Percentiles rank a stretch among this genome's conserved stretches.
These are phyloP conservation scores for Lithospermum erythrorhizon DNA, from an alignment of 257 asterid genomes.

Conservation along the genomic window DNA sequence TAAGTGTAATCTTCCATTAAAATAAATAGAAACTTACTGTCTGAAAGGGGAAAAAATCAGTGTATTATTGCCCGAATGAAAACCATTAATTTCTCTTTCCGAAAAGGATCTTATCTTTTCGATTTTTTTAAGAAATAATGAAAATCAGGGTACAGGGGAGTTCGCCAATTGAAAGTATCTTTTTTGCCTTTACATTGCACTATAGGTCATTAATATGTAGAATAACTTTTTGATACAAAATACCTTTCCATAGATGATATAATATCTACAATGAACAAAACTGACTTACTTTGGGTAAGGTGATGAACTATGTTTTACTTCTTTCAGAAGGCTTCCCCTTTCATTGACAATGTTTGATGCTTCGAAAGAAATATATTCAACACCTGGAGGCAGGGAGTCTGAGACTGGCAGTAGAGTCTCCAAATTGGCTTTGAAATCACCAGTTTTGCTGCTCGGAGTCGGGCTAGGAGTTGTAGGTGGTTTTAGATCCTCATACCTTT, in stretches of 20 bases:
- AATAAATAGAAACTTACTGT: too few relatives aligned
- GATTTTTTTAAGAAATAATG: too few relatives aligned
- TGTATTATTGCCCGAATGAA: too few relatives aligned
- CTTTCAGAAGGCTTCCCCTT: not conserved
- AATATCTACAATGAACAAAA: not conserved
- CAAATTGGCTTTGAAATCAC: not conserved
- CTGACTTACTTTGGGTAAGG: not conserved
- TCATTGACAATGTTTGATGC: not conserved
- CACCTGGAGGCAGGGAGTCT: not conserved
- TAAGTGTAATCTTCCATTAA: too few relatives aligned
- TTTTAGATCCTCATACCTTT: constrained; percentile 51
- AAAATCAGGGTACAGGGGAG: too few relatives aligned
- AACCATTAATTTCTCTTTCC: too few relatives aligned
- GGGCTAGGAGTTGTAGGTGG: constrained; percentile 61
- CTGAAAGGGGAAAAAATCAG: too few relatives aligned
- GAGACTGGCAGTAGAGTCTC: not conserved
- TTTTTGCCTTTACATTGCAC: too few relatives aligned
- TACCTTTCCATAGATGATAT: not conserved
- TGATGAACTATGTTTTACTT: not conserved
- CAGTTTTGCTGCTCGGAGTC: constrained; percentile 26
- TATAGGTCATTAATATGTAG: not conserved
- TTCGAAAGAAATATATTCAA: not conserved
- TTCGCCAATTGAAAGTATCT: too few relatives aligned
- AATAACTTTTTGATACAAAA: not conserved
- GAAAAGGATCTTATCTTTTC: too few relatives aligned